Conservation (phyloP, 129 eudicot genomes). For the Pittosporum tobira region DNA sequence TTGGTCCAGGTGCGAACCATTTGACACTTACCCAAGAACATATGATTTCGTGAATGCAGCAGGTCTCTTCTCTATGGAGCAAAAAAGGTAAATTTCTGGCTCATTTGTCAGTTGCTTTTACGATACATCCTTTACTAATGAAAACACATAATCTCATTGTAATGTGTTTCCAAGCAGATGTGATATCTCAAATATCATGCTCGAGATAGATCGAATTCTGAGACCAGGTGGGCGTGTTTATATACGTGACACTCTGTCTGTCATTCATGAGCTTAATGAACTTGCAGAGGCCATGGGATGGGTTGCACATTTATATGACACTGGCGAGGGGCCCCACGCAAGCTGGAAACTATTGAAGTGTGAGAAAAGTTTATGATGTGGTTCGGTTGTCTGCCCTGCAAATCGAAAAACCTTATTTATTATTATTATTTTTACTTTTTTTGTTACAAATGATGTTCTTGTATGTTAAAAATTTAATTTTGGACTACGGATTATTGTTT, state of each 20-base stretch:
- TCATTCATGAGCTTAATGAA: conserved; percentile 48
- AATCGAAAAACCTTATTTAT: not conserved
- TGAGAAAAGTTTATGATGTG: conserved; percentile 50
- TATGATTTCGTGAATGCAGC: conserved; percentile 69
- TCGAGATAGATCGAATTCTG: conserved; percentile 67
- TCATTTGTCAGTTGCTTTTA: not conserved
- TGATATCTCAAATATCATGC: conserved; percentile 63
- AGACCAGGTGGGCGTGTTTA: conserved; percentile 74
- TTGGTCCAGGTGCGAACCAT: conserved; percentile 69
- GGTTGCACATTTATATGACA: conserved; percentile 47
- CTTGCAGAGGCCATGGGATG: conserved; percentile 74
- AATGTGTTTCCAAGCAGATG: conserved; percentile 35
- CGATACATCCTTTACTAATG: not conserved
- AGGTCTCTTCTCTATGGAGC: conserved; percentile 61
- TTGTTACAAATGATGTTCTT: too few species aligned
- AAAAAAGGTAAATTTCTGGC: conserved; percentile 41
- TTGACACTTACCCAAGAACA: conserved; percentile 82
- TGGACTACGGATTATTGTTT: too few species aligned
- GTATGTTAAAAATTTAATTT: too few species aligned
- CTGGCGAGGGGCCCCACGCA: conserved; percentile 79
- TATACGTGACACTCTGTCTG: conserved; percentile 46
- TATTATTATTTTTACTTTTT: not conserved
- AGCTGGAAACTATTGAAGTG: conserved; percentile 69
- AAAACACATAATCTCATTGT: not conserved
- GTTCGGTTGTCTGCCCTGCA: not conserved